phyloP scores from a whole-genome alignment of 257 asterid species.

The Rauvolfia tetraphylla region DNA sequence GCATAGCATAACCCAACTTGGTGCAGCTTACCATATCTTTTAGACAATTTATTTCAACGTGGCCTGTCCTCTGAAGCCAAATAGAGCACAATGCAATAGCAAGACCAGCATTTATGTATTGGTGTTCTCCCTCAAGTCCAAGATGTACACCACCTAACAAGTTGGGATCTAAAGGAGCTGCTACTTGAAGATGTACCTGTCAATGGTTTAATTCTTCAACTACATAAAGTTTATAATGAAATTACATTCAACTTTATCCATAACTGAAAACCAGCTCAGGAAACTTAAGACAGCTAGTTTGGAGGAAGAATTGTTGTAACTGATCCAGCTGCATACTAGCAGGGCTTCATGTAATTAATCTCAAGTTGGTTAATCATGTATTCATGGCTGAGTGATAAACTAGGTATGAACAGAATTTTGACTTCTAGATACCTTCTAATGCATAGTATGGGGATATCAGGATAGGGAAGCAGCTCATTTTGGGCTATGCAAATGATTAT shows the following conservation, averaged over 20 bases:
- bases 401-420: not conserved
- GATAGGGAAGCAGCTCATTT: not conserved
- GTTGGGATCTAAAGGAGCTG: conserved; percentile 65
- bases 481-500: not conserved
- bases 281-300: not conserved
- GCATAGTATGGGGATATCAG: not conserved
- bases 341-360: not conserved
- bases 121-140: conserved; percentile 98
- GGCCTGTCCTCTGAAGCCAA: conserved; percentile 92
- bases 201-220: conserved; percentile 23
- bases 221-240: not conserved
- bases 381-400: not conserved
- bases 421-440: not conserved
- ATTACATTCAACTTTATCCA: not conserved
- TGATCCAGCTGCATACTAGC: not conserved
- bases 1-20: conserved; percentile 8
- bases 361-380: not conserved
- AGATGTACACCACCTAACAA: conserved; percentile 64
- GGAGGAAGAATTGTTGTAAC: not conserved
- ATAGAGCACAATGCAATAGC: conserved; percentile 90
- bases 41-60: conserved; percentile 63
- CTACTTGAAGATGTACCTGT: conserved; percentile 85
- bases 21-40: conserved; percentile 65
- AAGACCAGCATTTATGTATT: conserved; percentile 89
- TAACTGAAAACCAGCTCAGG: not conserved